These are phyloP conservation scores for Emmonsiellopsis sp. DNA, from an alignment of 2,329 filamentous ascomycete species.

Conservation along the genomic window DNA sequence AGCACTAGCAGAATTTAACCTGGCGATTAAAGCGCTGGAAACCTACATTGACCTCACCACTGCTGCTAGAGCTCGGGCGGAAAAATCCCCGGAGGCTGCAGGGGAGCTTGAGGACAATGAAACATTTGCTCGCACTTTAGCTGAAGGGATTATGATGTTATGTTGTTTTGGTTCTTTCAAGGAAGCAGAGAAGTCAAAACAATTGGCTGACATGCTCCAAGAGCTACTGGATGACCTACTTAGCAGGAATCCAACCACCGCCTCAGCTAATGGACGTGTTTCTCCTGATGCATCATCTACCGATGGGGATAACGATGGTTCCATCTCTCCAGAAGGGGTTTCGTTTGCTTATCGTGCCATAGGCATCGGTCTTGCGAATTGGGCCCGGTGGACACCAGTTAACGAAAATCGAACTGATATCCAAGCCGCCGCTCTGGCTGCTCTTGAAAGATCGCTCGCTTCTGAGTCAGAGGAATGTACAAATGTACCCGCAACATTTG, in stretches of 20 bases:
- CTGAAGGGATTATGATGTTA: conserved; percentile 69
- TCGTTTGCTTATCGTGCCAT: conserved; percentile 74
- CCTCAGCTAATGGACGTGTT: conserved; percentile 11
- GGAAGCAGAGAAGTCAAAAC: conserved; percentile 69
- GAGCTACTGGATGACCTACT: conserved; percentile 14
- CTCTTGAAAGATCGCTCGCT: conserved; percentile 63
- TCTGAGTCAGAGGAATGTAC: conserved; percentile 56
- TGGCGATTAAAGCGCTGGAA: conserved; percentile 83
- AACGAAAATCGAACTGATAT: conserved; percentile 61
- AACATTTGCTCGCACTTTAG: conserved; percentile 65
- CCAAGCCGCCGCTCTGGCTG: conserved; percentile 67
- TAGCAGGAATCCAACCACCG: conserved; percentile 13
- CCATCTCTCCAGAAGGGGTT: conserved; percentile 52
- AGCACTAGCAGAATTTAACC: conserved; percentile 79
- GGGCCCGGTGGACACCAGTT: conserved; percentile 75
- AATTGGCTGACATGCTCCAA: conserved; percentile 58
- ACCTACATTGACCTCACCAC: conserved; percentile 85
- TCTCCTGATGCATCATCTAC: conserved; percentile 4
- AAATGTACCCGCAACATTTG: conserved; percentile 70
- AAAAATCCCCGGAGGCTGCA: conserved; percentile 54
- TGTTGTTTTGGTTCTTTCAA: conserved; percentile 70
- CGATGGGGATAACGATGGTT: conserved; percentile 1
- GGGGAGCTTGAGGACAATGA: conserved; percentile 74
- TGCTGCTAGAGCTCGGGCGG: conserved; percentile 72
- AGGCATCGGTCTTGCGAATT: conserved; percentile 76